Evolutionary conservation across 2,329 filamentous ascomycete genomes (phyloP).

Genomic region (Diaporthe ilicicola): DNA sequence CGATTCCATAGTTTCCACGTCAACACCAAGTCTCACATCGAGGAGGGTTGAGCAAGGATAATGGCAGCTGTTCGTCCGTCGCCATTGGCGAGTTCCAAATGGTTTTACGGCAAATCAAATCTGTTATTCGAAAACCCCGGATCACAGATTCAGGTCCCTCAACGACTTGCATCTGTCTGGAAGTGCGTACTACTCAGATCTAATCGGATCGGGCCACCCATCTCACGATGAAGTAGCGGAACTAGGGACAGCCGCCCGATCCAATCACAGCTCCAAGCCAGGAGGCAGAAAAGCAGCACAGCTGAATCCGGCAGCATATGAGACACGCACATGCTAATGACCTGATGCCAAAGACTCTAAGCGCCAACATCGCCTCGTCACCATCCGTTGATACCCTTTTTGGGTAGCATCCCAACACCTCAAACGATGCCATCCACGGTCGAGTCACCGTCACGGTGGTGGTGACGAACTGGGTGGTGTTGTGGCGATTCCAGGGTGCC

Average conservation of each 20-base stretch:
- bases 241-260: not conserved
- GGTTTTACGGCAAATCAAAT: constrained; percentile 18
- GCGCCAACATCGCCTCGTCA: constrained; percentile 17
- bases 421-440: constrained; percentile 4
- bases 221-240: constrained; percentile 6
- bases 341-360: constrained; percentile 19
- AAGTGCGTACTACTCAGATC: not conserved
- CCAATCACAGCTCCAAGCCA: constrained; percentile 6
- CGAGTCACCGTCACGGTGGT: constrained; percentile 5
- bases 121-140: not conserved
- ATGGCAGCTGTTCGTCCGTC: not conserved
- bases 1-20: constrained; percentile 1
- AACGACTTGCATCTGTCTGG: not conserved
- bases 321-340: constrained; percentile 22
- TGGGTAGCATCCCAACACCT: constrained; percentile 12
- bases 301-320: constrained; percentile 14
- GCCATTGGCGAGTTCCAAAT: not conserved
- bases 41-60: constrained; percentile 14
- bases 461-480: not conserved
- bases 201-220: constrained; percentile 14
- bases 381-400: constrained; percentile 2
- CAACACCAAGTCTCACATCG: constrained; percentile 14
- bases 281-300: not conserved
- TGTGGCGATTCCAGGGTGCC: not conserved
- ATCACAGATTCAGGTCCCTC: constrained; percentile 11